phyloP scores from a whole-genome alignment of 1,284 basidiomycete genomes.

The Volvariella volvacea region DNA sequence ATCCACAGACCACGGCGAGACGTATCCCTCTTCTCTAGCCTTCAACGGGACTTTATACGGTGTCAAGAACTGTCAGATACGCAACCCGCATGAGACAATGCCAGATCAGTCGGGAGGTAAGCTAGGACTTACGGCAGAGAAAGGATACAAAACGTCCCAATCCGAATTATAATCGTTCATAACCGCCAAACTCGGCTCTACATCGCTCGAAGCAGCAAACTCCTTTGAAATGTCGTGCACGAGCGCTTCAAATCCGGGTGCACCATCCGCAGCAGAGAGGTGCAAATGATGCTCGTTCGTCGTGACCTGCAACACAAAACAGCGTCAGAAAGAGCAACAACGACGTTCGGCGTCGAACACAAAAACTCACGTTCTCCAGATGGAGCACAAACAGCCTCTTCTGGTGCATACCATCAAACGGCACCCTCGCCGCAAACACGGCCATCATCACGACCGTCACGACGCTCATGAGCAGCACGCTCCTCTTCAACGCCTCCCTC shows the following conservation, averaged over 20 bases:
- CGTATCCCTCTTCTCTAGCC: slow-evolving; percentile 40
- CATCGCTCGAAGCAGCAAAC: slow-evolving; percentile 35
- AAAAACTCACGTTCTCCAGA: slow-evolving; percentile 72
- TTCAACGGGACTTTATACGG: slow-evolving; percentile 70
- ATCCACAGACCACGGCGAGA: slow-evolving; percentile 40
- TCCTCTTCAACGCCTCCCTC: slow-evolving; percentile 34
- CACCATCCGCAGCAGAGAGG: slow-evolving; percentile 79
- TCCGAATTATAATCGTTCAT: slow-evolving; percentile 71
- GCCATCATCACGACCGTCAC: slow-evolving; percentile 48
- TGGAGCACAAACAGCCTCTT: slow-evolving; percentile 85
- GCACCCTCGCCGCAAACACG: slow-evolving; percentile 53
- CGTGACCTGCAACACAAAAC: slow-evolving; percentile 47
- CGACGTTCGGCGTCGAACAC: neutral
- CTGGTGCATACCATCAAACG: slow-evolving; percentile 85
- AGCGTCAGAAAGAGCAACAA: neutral
- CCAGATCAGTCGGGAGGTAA: slow-evolving; percentile 8
- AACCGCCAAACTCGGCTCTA: slow-evolving; percentile 33
- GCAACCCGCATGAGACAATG: neutral
- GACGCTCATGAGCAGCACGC: slow-evolving; percentile 41
- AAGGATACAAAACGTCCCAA: slow-evolving; percentile 87
- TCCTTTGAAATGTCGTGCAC: slow-evolving; percentile 55
- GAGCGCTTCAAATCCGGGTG: slow-evolving; percentile 65
- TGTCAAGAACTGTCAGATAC: slow-evolving; percentile 56
- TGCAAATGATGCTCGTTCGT: slow-evolving; percentile 74
- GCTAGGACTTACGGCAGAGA: slow-evolving; percentile 54